Conservation (phyloP, 108 stramenopile species). For the Schizochytrium sp. region DNA sequence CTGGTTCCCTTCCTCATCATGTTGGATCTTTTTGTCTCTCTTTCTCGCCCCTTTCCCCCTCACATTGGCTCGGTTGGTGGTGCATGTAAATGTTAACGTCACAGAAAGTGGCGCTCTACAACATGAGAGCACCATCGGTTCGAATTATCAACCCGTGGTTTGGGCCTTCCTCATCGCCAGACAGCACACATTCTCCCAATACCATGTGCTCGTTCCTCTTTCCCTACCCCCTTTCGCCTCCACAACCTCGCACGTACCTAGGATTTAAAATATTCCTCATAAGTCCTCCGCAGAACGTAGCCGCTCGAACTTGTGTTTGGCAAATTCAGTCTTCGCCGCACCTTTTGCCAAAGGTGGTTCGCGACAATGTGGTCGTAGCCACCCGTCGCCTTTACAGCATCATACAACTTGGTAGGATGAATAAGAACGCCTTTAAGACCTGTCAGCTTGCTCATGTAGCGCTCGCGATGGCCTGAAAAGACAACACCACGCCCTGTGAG, state of each 20-base stretch:
- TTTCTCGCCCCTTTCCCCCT: not conserved
- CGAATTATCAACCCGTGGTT: conserved; percentile 14
- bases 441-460: not conserved
- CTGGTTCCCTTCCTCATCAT: not conserved
- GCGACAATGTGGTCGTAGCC: not conserved
- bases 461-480: not conserved
- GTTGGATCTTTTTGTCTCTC: not conserved
- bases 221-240: no score
- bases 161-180: not conserved
- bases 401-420: not conserved
- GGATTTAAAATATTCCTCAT: not conserved
- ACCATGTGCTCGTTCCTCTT: no score
- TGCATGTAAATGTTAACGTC: conserved; percentile 4
- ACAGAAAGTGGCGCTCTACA: not conserved
- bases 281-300: not conserved
- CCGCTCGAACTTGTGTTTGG: not conserved
- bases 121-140: not conserved
- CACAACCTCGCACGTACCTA: not conserved
- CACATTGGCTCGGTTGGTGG: not conserved
- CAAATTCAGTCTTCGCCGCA: not conserved
- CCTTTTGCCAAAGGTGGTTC: conserved; percentile 3
- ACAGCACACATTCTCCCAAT: no score
- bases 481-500: not conserved
- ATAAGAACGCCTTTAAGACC: not conserved
- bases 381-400: not conserved